phyloP scores from a whole-genome alignment of 1,284 basidiomycete genomes.

The Trametes sp. region DNA sequence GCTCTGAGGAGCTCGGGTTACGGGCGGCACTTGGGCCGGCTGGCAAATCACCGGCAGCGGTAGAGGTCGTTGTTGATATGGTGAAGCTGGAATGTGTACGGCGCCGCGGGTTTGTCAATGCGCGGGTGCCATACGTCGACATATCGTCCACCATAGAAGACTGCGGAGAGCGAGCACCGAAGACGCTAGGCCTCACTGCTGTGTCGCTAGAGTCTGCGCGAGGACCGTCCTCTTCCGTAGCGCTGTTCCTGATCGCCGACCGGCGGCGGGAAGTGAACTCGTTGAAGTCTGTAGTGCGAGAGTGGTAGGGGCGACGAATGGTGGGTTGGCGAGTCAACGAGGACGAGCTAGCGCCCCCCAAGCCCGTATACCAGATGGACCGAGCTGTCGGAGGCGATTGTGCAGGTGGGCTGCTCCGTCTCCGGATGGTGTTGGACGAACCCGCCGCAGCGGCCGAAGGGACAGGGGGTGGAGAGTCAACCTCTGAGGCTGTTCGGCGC shows the following conservation, averaged over 20 bases:
- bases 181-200: conserved; percentile 26
- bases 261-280: conserved; percentile 73
- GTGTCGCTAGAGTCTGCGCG: conserved; percentile 34
- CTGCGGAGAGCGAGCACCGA: conserved; percentile 6
- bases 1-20: conserved; percentile 35
- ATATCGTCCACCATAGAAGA: not conserved
- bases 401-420: conserved; percentile 31
- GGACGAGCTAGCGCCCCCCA: conserved; percentile 30
- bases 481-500: conserved; percentile 15
- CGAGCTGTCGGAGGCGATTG: conserved; percentile 26
- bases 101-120: conserved; percentile 2
- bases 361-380: conserved; percentile 14
- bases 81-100: not conserved
- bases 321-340: conserved; percentile 54
- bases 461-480: conserved; percentile 29
- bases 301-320: conserved; percentile 57
- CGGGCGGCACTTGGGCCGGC: conserved; percentile 6
- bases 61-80: not conserved
- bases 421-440: conserved; percentile 19
- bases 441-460: conserved; percentile 12
- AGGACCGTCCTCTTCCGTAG: conserved; percentile 26
- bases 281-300: conserved; percentile 67
- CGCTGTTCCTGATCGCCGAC: conserved; percentile 33
- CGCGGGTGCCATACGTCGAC: not conserved
- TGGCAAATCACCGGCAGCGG: not conserved